phyloP scores from a whole-genome alignment of 2,329 filamentous ascomycete species.

The Xylaria sp. region DNA sequence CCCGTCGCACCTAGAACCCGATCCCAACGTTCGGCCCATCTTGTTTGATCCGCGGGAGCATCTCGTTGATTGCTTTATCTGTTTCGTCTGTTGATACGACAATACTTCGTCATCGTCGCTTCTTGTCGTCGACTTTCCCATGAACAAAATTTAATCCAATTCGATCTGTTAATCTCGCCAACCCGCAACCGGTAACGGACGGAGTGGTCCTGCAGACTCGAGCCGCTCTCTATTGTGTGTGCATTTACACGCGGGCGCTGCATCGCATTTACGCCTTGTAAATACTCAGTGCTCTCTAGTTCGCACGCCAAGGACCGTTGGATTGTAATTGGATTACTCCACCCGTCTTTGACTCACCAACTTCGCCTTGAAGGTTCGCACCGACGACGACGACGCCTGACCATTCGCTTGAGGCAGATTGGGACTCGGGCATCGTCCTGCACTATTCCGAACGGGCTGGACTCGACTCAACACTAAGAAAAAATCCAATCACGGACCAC shows the following conservation, averaged over 20 bases:
- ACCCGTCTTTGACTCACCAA: conserved; percentile 36
- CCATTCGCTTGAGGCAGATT: conserved; percentile 52
- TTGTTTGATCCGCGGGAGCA: conserved; percentile 36
- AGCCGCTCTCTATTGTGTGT: conserved; percentile 22
- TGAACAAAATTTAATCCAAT: conserved; percentile 46
- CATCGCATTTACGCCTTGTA: conserved; percentile 10
- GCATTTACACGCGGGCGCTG: conserved; percentile 10
- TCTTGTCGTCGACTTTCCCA: background rate
- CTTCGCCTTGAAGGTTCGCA: conserved; percentile 47
- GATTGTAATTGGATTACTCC: conserved; percentile 30
- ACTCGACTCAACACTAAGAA: conserved; percentile 42
- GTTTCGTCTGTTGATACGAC: conserved; percentile 37
- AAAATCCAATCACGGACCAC: conserved; percentile 10
- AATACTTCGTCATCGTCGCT: conserved; percentile 1
- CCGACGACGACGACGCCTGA: conserved; percentile 38
- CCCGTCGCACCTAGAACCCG: conserved; percentile 40
- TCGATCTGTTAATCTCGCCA: conserved; percentile 40
- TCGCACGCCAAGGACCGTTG: conserved; percentile 27
- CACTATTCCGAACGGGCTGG: conserved; percentile 45
- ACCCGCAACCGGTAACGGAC: conserved; percentile 12
- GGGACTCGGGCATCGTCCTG: conserved; percentile 38
- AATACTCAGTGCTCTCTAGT: conserved; percentile 26
- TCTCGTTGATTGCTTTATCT: conserved; percentile 33
- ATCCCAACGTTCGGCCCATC: conserved; percentile 32
- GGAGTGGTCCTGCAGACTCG: conserved; percentile 11